Evolutionary conservation across 2,329 filamentous ascomycete species (phyloP).

Genomic region (Myriosclerotinia scirpicola): DNA sequence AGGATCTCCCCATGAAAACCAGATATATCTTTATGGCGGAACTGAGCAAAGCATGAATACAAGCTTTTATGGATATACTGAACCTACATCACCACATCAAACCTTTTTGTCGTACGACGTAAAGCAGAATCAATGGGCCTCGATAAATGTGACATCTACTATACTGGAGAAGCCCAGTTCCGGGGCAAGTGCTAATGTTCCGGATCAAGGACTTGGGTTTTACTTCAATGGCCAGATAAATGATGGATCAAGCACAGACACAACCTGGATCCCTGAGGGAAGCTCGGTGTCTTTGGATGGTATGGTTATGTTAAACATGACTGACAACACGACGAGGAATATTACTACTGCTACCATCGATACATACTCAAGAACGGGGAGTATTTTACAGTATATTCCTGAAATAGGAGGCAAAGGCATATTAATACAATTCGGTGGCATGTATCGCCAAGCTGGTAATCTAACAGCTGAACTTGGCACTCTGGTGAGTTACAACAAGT

Average conservation of each 20-base stretch:
- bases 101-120: conserved; percentile 19
- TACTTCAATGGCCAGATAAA: conserved; percentile 32
- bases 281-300: conserved; percentile 38
- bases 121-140: conserved; percentile 8
- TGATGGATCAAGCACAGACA: conserved; percentile 16
- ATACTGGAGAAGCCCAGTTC: conserved; percentile 22
- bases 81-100: conserved; percentile 14
- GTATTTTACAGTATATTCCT: conserved; percentile 43
- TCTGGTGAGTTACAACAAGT: conserved; percentile 4
- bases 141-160: neutral
- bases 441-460: conserved; percentile 4
- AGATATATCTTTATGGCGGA: conserved; percentile 29
- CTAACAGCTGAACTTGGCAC: conserved; percentile 13
- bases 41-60: conserved; percentile 26
- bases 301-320: conserved; percentile 45
- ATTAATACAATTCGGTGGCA: conserved; percentile 44
- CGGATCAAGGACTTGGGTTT: conserved; percentile 28
- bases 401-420: conserved; percentile 43
- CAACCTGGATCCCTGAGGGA: neutral
- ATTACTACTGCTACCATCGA: conserved; percentile 42
- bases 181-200: conserved; percentile 23
- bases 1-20: conserved; percentile 8
- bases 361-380: conserved; percentile 42
- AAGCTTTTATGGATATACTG: conserved; percentile 23
- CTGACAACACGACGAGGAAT: conserved; percentile 42